A percentile compares a stretch with the other conserved stretches of the same genome.
Conservation (phyloP, 2,329 filamentous ascomycete species). For the Arthrobotrys conoides region DNA sequence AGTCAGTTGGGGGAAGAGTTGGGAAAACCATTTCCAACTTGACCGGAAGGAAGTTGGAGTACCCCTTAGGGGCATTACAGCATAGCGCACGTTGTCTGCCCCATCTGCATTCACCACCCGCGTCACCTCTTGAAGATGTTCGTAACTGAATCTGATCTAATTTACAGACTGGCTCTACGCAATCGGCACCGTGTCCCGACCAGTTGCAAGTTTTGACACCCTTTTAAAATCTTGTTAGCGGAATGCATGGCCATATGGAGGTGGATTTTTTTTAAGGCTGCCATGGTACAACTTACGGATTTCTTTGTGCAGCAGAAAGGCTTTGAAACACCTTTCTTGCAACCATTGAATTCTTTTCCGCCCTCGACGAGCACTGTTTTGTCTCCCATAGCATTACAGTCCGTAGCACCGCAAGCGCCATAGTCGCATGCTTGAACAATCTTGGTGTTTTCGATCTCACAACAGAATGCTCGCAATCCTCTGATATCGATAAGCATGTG, state of each 20-base stretch:
- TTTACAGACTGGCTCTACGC: slow-evolving; percentile 66
- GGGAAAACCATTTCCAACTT: slow-evolving; percentile 66
- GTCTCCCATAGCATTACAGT: slow-evolving; percentile 43
- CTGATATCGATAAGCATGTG: too few species aligned
- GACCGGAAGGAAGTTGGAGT: slow-evolving; percentile 66
- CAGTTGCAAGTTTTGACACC: slow-evolving; percentile 66
- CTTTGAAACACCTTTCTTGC: slow-evolving; percentile 44
- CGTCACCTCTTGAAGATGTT: slow-evolving; percentile 64
- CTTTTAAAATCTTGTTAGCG: slow-evolving; percentile 35
- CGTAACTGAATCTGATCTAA: slow-evolving; percentile 64
- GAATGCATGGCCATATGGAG: too few species aligned
- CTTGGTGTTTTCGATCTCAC: slow-evolving; percentile 47
- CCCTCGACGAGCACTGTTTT: slow-evolving; percentile 45
- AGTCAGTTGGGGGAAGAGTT: slow-evolving; percentile 65
- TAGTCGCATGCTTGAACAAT: slow-evolving; percentile 46
- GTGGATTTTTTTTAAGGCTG: slow-evolving; percentile 20
- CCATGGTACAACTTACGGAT: slow-evolving; percentile 33
- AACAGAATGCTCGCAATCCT: slow-evolving; percentile 48
- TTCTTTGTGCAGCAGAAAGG: slow-evolving; percentile 53
- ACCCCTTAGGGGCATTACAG: slow-evolving; percentile 65
- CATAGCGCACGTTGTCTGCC: slow-evolving; percentile 65
- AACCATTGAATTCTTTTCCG: slow-evolving; percentile 43
- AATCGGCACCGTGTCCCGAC: slow-evolving; percentile 66
- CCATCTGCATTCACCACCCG: slow-evolving; percentile 63
- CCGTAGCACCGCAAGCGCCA: slow-evolving; percentile 41